Base-by-base conservation (phyloP, 805 yeast species). In the Kazachstania viticola region DNA sequence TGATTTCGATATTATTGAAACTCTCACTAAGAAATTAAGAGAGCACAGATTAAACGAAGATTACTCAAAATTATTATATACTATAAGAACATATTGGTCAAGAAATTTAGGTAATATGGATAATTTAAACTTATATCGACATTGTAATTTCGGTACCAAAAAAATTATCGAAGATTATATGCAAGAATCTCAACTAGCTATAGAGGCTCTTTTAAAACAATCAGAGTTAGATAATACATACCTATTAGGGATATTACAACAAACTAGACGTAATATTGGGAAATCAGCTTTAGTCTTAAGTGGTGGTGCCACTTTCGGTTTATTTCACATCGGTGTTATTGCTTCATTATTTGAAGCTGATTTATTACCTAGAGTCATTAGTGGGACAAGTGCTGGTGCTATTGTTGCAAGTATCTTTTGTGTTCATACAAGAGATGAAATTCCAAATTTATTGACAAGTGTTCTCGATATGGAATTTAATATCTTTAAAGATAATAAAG, bases 301-400 rank as follows among this genome's bases (percentile, higher is more conserved):
- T 29, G 99, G 99, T 2, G 99, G 99, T 2, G 85, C 94, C 2
- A 81, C 94, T 4, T 81, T 88, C 60, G 98, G 97, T 0, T 59
- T 88, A 31, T 75, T 87, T 39, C 97, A 88, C 43, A 80, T 85
- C 36, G 99, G 99, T 1, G 95, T 91, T 0, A 60, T 88, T 28
- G 74, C 83, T 4, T 80, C 91, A 2, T 64, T 91, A 19, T 58
- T 79, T 25, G 91, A 83, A 43, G 67, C 71, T 31, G 75, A 79
- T 33, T 61, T 85, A 15, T 60, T 88, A 16, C 99, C 99, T 0
- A 69, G 80, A 30, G 81, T 91, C 23, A 73, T 91, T 12, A 80
- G 94, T 29, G 98, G 99, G 1, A 80, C 94, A 11, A 83, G 95
- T 16, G 94, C 96, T 0, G 99, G 99, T 13, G 85, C 95, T 1